Percentiles rank a stretch among this genome's conserved stretches.
Evolutionary conservation across 148 eudicot species (phyloP).

Genomic region (Gaultheria prostrata): DNA sequence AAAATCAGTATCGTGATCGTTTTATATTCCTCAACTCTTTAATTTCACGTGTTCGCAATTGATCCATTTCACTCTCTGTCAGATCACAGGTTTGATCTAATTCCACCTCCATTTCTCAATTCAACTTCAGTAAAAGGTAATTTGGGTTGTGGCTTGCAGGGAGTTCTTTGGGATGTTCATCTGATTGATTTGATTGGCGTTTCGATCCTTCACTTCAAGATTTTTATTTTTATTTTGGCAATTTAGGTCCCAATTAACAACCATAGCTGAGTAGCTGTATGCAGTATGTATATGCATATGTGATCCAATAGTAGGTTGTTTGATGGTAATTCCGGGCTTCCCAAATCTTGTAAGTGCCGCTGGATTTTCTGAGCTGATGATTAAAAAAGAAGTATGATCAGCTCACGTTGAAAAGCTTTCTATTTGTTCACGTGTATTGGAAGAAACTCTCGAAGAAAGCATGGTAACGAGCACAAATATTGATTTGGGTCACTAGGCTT

Average conservation of each 20-base stretch:
- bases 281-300: neutral
- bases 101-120: neutral
- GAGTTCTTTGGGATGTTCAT: too few species aligned
- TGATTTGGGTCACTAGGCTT: too few species aligned
- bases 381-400: neutral
- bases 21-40: neutral
- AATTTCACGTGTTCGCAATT: neutral
- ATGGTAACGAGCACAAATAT: too few species aligned
- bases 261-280: neutral
- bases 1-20: neutral
- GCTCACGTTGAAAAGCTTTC: neutral
- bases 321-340: neutral
- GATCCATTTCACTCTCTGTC: neutral
- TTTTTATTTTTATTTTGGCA: too few species aligned
- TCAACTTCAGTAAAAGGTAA: neutral
- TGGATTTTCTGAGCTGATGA: neutral
- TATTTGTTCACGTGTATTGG: neutral
- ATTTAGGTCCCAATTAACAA: neutral
- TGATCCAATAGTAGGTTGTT: neutral
- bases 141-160: too few species aligned
- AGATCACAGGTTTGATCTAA: conserved; percentile 14
- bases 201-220: neutral
- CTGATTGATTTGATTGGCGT: neutral
- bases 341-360: neutral
- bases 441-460: neutral